Evolutionary conservation across 768 basidiomycete species (phyloP), one percentile per base, ranked within the genome.

Genomic region (Mycena haematopus): DNA sequence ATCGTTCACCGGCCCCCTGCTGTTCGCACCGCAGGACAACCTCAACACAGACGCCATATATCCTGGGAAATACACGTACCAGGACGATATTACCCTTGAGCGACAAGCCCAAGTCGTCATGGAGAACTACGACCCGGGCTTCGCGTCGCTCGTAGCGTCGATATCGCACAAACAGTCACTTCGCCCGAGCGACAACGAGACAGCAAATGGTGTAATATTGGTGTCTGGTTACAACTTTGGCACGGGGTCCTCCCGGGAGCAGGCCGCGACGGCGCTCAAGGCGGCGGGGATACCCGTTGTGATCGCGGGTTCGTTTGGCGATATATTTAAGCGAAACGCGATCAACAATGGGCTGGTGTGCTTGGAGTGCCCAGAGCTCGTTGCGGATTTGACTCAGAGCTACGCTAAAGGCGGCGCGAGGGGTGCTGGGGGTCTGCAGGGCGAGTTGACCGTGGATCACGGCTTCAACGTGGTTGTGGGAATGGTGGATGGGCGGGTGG

Each of bases 291-390:
- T 99, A 5, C 94, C 95, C 5, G 80, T 97, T 52, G 95, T 99
- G 58, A 84, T 99, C 60, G 95, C 95, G n/a, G 97, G 96, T 35
- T 97, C 95, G 31, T 99, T 99, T 69, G 96, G 97, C 11, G 97
- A 99, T 74, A 99, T 99, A 71, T 99, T 97, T 84, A 98, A 99
- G 80, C 88, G 97, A 33, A 99, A 99, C 75, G 92, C 95, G 19
- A 99, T 99, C 79, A 99, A 99, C 79, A 99, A 99, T 73, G 96
- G 95, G 11, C 82, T 99, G 7, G 93, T 99, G 53, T 97, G 97
- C 72, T 76, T 98, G 47, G 96, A 99, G 77, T 91, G 87, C 61
- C 96, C 96, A 0, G 92, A 91, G 70, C 85, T 99, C 42, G 90
- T 99, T 19, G 77, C 79, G 19, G 95, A 97, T 68, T 80, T 99